A percentile compares a stretch with the other conserved stretches of the same genome.
Evolutionary conservation across 2,329 filamentous ascomycete genomes (phyloP).

Genomic region (Cladosporium cucumerinum): DNA sequence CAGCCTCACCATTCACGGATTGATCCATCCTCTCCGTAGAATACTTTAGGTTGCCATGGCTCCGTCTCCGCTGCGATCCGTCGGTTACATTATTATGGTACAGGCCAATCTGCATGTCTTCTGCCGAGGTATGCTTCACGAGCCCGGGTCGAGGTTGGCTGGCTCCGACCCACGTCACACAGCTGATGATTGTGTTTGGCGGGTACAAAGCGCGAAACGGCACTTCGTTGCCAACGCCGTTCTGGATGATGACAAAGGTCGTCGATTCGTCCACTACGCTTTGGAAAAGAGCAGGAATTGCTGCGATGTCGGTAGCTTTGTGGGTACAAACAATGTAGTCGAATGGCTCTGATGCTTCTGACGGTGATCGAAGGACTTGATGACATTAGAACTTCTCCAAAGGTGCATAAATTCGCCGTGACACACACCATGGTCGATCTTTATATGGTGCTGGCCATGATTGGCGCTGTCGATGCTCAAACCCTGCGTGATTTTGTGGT

Average conservation of each 20-base stretch:
- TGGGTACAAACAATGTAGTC: constrained; percentile 48
- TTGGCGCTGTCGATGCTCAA: constrained; percentile 42
- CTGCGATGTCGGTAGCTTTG: constrained; percentile 42
- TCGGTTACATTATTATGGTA: constrained; percentile 47
- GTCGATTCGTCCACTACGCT: constrained; percentile 43
- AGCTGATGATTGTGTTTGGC: constrained; percentile 52
- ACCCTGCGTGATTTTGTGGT: constrained; percentile 31
- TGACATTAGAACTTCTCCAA: constrained; percentile 16
- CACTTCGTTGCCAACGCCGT: constrained; percentile 60
- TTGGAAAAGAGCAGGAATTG: constrained; percentile 38
- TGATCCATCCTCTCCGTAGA: constrained; percentile 63
- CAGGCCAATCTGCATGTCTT: constrained; percentile 55
- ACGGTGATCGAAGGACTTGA: constrained; percentile 42
- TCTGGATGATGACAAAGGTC: constrained; percentile 59
- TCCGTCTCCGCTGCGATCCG: constrained; percentile 54
- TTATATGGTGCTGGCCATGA: constrained; percentile 39
- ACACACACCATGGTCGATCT: constrained; percentile 22
- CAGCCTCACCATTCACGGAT: constrained; percentile 60
- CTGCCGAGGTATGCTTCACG: constrained; percentile 50
- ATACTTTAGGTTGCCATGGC: constrained; percentile 64
- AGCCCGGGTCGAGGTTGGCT: constrained; percentile 49
- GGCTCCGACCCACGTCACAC: constrained; percentile 55
- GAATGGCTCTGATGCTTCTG: constrained; percentile 35
- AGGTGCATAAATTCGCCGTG: no score
- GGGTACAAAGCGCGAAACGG: constrained; percentile 52